Percentiles rank a stretch among this genome's conserved stretches.
phyloP scores from a whole-genome alignment of 139 green algal genomes.

The Chlorella sp. region DNA sequence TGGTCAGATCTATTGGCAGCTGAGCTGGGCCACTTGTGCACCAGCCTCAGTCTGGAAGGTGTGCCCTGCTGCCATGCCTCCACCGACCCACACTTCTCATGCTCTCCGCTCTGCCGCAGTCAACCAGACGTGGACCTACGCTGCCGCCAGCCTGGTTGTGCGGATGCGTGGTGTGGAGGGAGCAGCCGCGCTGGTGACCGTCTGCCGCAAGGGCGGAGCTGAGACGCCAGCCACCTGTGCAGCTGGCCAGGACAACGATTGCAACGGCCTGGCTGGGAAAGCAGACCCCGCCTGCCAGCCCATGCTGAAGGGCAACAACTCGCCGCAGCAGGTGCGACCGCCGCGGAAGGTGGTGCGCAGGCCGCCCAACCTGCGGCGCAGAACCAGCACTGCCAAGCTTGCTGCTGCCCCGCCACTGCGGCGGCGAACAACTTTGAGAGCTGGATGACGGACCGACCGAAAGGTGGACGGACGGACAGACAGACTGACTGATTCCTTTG shows the following conservation, averaged over 20 bases:
- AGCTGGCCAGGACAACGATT: slow-evolving; percentile 46
- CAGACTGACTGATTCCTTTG: neutral
- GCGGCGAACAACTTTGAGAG: neutral
- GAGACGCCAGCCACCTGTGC: slow-evolving; percentile 1
- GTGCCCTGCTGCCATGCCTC: too few relatives aligned
- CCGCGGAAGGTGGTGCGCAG: neutral
- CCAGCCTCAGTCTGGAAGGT: too few relatives aligned
- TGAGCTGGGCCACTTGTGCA: too few relatives aligned
- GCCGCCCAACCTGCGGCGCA: neutral
- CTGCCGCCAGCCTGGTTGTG: slow-evolving; percentile 4
- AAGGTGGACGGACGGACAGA: too few relatives aligned
- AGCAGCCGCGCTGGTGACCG: neutral
- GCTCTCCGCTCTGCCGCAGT: neutral
- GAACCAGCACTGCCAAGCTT: neutral
- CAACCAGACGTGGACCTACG: slow-evolving; percentile 12
- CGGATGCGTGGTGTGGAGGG: neutral
- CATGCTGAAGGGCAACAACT: neutral
- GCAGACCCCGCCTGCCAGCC: slow-evolving; percentile 17
- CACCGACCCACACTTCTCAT: neutral
- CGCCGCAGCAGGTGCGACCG: neutral
- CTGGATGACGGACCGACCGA: neutral
- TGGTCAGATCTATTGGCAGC: too few relatives aligned
- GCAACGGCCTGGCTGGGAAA: slow-evolving; percentile 39
- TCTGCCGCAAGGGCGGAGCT: slow-evolving; percentile 10
- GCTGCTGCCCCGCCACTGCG: neutral